Evolutionary conservation across 768 basidiomycete genomes (phyloP), one percentile per base, ranked within the genome.

Genomic region (Ephemerocybe angulata): DNA sequence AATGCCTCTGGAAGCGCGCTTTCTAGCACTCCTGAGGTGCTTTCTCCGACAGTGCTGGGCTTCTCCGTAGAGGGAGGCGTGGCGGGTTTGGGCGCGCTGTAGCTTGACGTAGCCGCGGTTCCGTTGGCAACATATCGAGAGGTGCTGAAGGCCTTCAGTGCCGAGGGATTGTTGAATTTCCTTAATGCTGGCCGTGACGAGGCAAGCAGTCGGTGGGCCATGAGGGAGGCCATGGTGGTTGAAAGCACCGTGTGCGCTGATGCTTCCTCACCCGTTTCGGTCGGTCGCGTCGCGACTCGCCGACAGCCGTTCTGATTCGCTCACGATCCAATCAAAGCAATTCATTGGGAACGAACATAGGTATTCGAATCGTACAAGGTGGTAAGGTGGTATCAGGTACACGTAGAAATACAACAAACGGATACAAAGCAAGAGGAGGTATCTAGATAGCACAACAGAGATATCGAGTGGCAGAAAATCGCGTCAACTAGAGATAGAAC

Each of bases 401-500:
- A 35, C 33, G 17, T 35, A 41, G 7, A 41, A n/a, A n/a, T 41
- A 41, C 38, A 41, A 41, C n/a, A 41, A 19, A 41, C 21, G 38
- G 38, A 41, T 41, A 8, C 38, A 8, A 41, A 41, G 7, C 38
- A 29, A 50, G 29, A 10, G 12, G 29, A 50, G 31, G 48, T 30
- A 50, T 50, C 28, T 19, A 48, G 19, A 50, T 8, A 43, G 33
- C 22, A 19, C 10, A 21, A 43, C 42, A 43, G 42, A 43, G 15
- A 15, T 15, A 48, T 35, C 33, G 15, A 48, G 25, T 15, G 7
- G 11, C n/a, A n/a, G n/a, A 48, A 40, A 27, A 22, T 30, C 19
- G 40, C 31, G 4, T 13, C 37, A 25, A 48, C 67, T 52, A 88
- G n/a, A 90, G 72, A 67, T 90, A 90, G 62, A 80, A 90, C 88